Evolutionary conservation across 2,329 filamentous ascomycete genomes (phyloP), one percentile per base, ranked within the genome.

Genomic region (Cladophialophora chaetospira): DNA sequence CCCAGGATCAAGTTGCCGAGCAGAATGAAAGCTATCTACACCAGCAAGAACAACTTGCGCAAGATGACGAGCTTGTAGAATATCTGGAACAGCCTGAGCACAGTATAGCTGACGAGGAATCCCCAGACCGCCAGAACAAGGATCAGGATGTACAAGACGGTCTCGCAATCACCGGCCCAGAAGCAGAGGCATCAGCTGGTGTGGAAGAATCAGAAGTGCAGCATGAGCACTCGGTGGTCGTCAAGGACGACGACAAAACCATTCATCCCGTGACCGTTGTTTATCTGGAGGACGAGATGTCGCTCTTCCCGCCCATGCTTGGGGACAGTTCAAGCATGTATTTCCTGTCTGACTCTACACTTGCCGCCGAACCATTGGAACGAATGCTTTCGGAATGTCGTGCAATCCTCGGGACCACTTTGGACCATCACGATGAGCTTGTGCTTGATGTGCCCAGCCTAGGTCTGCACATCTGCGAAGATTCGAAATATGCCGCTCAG

Each of bases 371-470:
- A 45, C 75, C 75, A 46, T 70, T 88, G 25, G 72, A 72, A 51
- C 75, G 79, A 51, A 73, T 88, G n/a, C 79, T 88, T 56, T 70
- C 73, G 63, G 77, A 79, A 59, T 82, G 82, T 68, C 77, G 83
- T 64, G 67, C 73, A 52, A 52, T 64, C 23, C 74, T 85, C 33
- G 76, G 86, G 59, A 76, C 76, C 56, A 78, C 82, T 13, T 72
- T 88, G 42, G 72, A 75, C 28, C 75, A 81, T 49, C 79, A 83
- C 47, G 80, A 85, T 63, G 80, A 85, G 62, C 70, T 87, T 55
- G 75, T 79, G 49, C 71, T 87, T 54, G 73, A 78, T 55, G 75
- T 86, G 58, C 78, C 82, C 35, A 73, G 76, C 11, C 70, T 87
- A 55, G 80, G 77, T 63, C 72, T 86, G 53, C 76, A 80, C 64